Evolutionary conservation across 2,329 filamentous ascomycete species (phyloP).

Genomic region (Penicillium sclerotigenum): DNA sequence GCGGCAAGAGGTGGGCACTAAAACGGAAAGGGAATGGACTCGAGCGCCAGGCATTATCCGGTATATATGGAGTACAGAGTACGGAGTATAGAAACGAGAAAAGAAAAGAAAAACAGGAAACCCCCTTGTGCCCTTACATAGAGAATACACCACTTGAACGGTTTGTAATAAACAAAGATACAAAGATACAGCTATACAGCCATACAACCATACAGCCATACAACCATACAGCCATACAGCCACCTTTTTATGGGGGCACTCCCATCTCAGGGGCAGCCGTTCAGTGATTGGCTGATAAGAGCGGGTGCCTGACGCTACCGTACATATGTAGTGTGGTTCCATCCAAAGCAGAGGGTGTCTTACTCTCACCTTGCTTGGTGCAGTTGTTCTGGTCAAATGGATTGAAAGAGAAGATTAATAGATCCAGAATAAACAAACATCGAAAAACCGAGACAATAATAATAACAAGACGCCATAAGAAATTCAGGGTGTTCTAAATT

Average conservation of each 20-base stretch:
- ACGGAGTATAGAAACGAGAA: too few relatives aligned
- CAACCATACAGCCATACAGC: too few relatives aligned
- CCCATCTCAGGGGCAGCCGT: conserved; percentile 20
- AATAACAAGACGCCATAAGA: background rate
- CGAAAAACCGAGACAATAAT: background rate
- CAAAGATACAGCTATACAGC: too few relatives aligned
- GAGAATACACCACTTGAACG: background rate
- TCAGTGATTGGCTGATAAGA: conserved; percentile 17
- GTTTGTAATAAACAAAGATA: background rate
- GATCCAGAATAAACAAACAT: background rate
- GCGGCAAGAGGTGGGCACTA: too few relatives aligned
- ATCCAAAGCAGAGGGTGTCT: conserved; percentile 5
- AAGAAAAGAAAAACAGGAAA: background rate
- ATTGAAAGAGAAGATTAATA: background rate
- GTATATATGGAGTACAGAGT: too few relatives aligned
- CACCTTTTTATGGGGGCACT: background rate
- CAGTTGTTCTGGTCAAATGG: background rate
- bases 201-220: too few relatives aligned
- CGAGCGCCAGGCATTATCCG: too few relatives aligned
- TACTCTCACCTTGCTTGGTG: conserved; percentile 17
- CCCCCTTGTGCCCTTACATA: conserved; percentile 5
- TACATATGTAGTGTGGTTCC: background rate
- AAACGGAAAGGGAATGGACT: too few relatives aligned
- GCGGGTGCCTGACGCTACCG: conserved; percentile 31
- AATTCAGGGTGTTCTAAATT: background rate